These are phyloP conservation scores for Cyclotella baltica DNA, from an alignment of 108 stramenopile genomes.

Conservation along the genomic window DNA sequence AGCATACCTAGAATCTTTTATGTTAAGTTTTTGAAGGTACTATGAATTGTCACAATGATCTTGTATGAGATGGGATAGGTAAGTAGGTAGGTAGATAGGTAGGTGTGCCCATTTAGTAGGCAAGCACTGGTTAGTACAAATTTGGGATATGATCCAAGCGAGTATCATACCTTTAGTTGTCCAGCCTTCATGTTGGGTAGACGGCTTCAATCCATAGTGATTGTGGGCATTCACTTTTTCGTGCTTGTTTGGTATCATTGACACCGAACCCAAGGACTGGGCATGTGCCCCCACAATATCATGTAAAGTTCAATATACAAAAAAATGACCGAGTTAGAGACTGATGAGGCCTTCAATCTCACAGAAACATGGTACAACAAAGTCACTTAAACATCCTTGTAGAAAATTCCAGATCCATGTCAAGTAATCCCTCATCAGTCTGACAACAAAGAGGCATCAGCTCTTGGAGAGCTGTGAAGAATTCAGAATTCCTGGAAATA, in stretches of 20 bases:
- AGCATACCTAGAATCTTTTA: too few species aligned
- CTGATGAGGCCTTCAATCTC: too few species aligned
- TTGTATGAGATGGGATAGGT: too few species aligned
- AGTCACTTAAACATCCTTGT: too few species aligned
- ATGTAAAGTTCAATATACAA: conserved; percentile 21
- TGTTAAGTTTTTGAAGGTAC: too few species aligned
- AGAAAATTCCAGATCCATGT: too few species aligned
- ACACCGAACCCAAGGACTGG: conserved; percentile 43
- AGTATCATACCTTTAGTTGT: too few species aligned
- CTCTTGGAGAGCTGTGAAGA: background rate
- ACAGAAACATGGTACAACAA: too few species aligned
- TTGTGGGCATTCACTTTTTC: conserved; percentile 35
- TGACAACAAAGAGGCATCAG: background rate
- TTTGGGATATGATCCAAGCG: background rate
- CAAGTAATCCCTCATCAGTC: too few species aligned
- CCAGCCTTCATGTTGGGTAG: conserved; percentile 42
- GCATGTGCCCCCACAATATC: conserved; percentile 37
- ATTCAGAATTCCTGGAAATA: background rate
- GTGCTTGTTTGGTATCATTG: conserved; percentile 24
- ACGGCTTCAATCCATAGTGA: conserved; percentile 19
- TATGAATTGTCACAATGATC: too few species aligned
- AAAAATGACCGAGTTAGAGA: background rate
- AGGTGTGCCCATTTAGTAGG: too few species aligned
- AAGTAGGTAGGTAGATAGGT: too few species aligned
- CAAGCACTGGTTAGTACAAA: background rate